Conservation (phyloP, 129 eudicot species). For the Centaurea solstitialis region DNA sequence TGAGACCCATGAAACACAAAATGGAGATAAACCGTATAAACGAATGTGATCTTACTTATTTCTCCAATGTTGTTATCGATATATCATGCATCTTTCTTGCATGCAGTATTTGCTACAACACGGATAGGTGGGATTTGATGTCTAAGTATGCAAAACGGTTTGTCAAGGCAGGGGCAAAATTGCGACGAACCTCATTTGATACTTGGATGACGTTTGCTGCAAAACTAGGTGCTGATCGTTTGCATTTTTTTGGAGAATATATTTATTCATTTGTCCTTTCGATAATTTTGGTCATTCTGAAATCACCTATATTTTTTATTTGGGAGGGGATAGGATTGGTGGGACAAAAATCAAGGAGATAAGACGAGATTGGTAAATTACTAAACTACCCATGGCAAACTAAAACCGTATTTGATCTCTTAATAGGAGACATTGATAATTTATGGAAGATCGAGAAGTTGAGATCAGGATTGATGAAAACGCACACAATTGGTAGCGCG, state of each 20-base stretch:
- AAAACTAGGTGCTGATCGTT: slow-evolving; percentile 50
- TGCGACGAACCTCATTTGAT: slow-evolving; percentile 71
- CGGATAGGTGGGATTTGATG: slow-evolving; percentile 66
- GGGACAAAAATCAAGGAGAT: background rate
- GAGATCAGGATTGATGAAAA: slow-evolving; percentile 64
- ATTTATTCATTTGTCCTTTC: background rate
- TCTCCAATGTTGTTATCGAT: background rate
- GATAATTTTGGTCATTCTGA: background rate
- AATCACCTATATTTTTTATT: background rate
- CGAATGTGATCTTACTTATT: background rate
- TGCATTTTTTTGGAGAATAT: background rate
- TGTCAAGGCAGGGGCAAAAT: slow-evolving; percentile 63
- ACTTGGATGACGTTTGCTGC: slow-evolving; percentile 91
- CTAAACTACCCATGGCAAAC: background rate
- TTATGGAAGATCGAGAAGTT: slow-evolving; percentile 83
- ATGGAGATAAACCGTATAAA: background rate
- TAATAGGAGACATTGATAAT: slow-evolving; percentile 70
- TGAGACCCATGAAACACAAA: background rate
- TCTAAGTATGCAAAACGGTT: slow-evolving; percentile 78
- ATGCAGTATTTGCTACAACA: slow-evolving; percentile 78
- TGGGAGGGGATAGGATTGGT: background rate
- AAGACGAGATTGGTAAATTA: background rate
- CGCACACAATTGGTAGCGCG: slow-evolving; percentile 64
- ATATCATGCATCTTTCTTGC: background rate
- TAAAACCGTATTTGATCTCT: background rate